Percentiles rank a stretch among this genome's conserved stretches.
Evolutionary conservation across 176 grass and related monocot species (phyloP).

Genomic region (Otatea glauca): DNA sequence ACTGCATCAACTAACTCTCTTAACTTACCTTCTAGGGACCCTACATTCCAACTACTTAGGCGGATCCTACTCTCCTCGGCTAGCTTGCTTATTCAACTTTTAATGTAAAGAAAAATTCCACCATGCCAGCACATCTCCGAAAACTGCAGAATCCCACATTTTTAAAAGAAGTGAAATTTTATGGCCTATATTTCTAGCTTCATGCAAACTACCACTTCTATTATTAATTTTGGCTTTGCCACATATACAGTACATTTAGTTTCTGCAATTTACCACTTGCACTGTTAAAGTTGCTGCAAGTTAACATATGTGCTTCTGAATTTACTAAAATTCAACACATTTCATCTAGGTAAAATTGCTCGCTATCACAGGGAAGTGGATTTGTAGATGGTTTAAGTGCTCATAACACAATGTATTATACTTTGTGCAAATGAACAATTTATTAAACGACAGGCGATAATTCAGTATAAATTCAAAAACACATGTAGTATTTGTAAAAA

Average conservation of each 20-base stretch:
- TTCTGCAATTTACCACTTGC: neutral
- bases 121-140: neutral
- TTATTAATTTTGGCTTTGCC: neutral
- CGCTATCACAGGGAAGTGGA: neutral
- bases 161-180: too few relatives aligned
- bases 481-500: neutral
- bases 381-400: conserved; percentile 20
- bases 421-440: neutral
- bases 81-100: neutral
- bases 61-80: too few relatives aligned
- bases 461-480: neutral
- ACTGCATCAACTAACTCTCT: too few relatives aligned
- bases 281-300: conserved; percentile 6
- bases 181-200: neutral
- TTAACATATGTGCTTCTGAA: neutral
- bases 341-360: conserved; percentile 1
- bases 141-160: neutral
- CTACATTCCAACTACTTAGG: too few relatives aligned
- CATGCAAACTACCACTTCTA: neutral
- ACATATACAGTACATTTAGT: neutral
- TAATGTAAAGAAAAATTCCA: neutral
- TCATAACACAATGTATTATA: neutral
- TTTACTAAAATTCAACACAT: neutral
- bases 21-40: too few relatives aligned
- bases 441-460: neutral